These are phyloP conservation scores for Backusella australiensis DNA, from an alignment of 192 early-diverging fungal species.

Conservation along the genomic window DNA sequence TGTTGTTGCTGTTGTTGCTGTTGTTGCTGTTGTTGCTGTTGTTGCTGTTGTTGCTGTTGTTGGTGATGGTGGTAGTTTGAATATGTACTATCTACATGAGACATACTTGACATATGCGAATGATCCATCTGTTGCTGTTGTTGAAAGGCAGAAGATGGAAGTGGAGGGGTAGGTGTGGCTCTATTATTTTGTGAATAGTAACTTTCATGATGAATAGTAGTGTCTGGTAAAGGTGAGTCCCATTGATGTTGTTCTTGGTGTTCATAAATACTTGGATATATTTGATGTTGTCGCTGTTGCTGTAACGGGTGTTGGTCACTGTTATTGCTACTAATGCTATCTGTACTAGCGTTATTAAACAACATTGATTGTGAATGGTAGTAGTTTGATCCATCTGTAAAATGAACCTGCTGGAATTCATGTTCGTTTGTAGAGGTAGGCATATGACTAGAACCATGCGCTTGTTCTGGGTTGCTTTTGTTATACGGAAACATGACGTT, in stretches of 20 bases:
- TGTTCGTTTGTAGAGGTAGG: neutral
- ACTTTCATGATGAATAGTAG: neutral
- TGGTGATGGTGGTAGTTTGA: neutral
- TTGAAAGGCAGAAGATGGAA: neutral
- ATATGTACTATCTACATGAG: neutral
- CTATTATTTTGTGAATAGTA: slow-evolving; percentile 2
- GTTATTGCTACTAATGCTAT: neutral
- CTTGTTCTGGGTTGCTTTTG: neutral
- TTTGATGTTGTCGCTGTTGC: neutral
- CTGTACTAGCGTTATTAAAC: neutral
- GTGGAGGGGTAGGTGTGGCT: neutral
- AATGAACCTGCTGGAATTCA: neutral
- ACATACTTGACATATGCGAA: neutral
- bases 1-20: neutral
- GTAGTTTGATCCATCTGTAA: neutral
- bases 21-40: neutral
- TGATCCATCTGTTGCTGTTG: slow-evolving; percentile 3
- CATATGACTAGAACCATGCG: neutral
- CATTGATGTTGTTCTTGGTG: neutral
- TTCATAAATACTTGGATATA: neutral
- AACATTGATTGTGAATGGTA: neutral
- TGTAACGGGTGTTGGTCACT: neutral
- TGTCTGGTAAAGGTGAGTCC: neutral
- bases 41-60: neutral
- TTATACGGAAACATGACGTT: neutral